A percentile compares a stretch with the other conserved stretches of the same genome.
phyloP scores from a whole-genome alignment of 2,329 filamentous ascomycete genomes.

The Alternaria rosae region DNA sequence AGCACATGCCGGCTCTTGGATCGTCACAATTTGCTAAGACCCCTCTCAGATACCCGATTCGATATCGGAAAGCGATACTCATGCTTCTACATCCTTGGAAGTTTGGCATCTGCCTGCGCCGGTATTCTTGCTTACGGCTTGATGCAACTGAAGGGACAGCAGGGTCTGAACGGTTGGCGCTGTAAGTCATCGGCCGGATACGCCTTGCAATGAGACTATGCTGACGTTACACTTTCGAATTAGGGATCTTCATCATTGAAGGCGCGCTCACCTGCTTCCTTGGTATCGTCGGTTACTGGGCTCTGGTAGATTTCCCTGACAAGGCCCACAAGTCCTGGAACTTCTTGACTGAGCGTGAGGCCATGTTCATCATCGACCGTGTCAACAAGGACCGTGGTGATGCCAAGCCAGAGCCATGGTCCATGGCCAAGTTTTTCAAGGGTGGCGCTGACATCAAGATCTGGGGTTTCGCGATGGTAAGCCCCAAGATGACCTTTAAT shows the following conservation, averaged over 20 bases:
- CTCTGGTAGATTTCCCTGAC: slow-evolving; percentile 57
- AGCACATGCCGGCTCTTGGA: neutral
- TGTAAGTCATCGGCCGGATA: slow-evolving; percentile 36
- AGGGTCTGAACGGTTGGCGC: slow-evolving; percentile 55
- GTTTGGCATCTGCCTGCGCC: slow-evolving; percentile 69
- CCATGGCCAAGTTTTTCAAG: slow-evolving; percentile 56
- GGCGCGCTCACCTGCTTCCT: slow-evolving; percentile 52
- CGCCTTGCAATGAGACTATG: neutral
- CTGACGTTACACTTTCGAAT: slow-evolving; percentile 43
- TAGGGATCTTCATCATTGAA: slow-evolving; percentile 56
- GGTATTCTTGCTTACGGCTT: slow-evolving; percentile 75
- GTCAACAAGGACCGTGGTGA: slow-evolving; percentile 63
- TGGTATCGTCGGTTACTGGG: slow-evolving; percentile 51
- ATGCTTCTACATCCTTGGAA: slow-evolving; percentile 73
- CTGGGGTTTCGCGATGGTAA: slow-evolving; percentile 60
- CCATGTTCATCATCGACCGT: slow-evolving; percentile 58
- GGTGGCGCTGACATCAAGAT: slow-evolving; percentile 60
- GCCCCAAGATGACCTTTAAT: neutral
- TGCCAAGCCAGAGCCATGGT: slow-evolving; percentile 58
- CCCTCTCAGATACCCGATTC: slow-evolving; percentile 56
- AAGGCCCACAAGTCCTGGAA: slow-evolving; percentile 51
- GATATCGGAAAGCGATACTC: slow-evolving; percentile 75
- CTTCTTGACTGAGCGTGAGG: slow-evolving; percentile 58
- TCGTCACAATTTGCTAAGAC: neutral
- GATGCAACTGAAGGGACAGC: slow-evolving; percentile 68